Evolutionary conservation across 2,329 filamentous ascomycete genomes (phyloP).

Genomic region (Plectosphaerella sp.): DNA sequence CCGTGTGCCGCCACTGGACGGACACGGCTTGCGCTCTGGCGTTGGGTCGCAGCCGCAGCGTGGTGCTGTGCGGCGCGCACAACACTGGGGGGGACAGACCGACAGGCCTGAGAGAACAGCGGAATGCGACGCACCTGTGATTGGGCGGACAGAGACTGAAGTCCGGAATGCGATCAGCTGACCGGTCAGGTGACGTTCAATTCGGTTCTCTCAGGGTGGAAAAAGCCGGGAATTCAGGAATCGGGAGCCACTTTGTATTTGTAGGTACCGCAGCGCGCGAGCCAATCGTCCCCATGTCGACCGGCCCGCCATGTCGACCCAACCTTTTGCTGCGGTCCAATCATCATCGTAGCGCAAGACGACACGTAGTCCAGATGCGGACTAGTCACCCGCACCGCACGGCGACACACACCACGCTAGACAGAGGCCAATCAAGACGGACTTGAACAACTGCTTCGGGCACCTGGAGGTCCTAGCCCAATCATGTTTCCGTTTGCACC

Average conservation of each 20-base stretch:
- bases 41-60: too few species aligned
- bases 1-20: too few species aligned
- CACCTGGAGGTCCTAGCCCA: neutral
- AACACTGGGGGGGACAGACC: neutral
- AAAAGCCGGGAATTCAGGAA: slow-evolving; percentile 27
- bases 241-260: slow-evolving; percentile 37
- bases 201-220: neutral
- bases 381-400: neutral
- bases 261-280: slow-evolving; percentile 24
- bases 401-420: neutral
- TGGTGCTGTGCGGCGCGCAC: too few species aligned
- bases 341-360: neutral
- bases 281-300: slow-evolving; percentile 10
- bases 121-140: neutral
- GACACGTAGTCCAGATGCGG: neutral
- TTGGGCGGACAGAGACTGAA: neutral
- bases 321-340: neutral
- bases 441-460: neutral
- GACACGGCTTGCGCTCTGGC: too few species aligned
- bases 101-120: neutral
- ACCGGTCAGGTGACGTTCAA: slow-evolving; percentile 11
- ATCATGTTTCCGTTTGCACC: neutral
- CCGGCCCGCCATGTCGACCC: neutral
- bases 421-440: neutral
- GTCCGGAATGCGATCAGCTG: slow-evolving; percentile 3